phyloP scores from a whole-genome alignment of 352 stramenopile species.

The Phytophthora kernoviae region DNA sequence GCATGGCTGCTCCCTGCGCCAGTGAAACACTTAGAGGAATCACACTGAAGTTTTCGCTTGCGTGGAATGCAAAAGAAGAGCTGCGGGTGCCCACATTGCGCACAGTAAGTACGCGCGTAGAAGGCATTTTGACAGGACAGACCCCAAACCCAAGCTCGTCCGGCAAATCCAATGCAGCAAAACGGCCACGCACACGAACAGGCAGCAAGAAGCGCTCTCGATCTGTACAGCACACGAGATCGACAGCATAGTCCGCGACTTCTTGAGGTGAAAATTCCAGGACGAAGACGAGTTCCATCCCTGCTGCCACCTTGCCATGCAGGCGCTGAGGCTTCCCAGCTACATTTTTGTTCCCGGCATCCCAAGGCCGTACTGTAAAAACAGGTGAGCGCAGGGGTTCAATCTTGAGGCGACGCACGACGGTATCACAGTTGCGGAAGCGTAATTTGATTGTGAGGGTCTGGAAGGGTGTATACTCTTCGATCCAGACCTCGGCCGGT shows the following conservation, averaged over 20 bases:
- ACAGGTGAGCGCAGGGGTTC: constrained; percentile 83
- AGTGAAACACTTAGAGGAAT: constrained; percentile 67
- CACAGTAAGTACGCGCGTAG: constrained; percentile 83
- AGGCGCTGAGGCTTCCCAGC: constrained; percentile 27
- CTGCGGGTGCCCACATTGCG: constrained; percentile 87
- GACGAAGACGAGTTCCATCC: constrained; percentile 93
- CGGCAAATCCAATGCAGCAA: constrained; percentile 89
- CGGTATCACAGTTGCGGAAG: constrained; percentile 93
- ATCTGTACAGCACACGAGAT: constrained; percentile 94
- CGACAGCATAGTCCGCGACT: constrained; percentile 84
- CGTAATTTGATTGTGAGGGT: constrained; percentile 78
- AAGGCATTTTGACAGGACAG: constrained; percentile 88
- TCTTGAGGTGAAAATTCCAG: constrained; percentile 93
- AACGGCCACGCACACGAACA: constrained; percentile 82
- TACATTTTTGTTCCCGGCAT: constrained; percentile 13
- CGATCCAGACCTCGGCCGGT: constrained; percentile 88
- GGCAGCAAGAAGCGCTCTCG: constrained; percentile 95
- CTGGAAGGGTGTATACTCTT: constrained; percentile 93
- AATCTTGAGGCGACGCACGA: constrained; percentile 91
- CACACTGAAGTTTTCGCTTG: constrained; percentile 68
- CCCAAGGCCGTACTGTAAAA: constrained; percentile 73
- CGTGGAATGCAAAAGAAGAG: constrained; percentile 78
- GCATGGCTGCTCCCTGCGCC: constrained; percentile 63
- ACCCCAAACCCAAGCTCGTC: constrained; percentile 89
- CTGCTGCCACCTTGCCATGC: constrained; percentile 88